phyloP scores from a whole-genome alignment of 495 filamentous ascomycete species.

The Daldinia decipiens region DNA sequence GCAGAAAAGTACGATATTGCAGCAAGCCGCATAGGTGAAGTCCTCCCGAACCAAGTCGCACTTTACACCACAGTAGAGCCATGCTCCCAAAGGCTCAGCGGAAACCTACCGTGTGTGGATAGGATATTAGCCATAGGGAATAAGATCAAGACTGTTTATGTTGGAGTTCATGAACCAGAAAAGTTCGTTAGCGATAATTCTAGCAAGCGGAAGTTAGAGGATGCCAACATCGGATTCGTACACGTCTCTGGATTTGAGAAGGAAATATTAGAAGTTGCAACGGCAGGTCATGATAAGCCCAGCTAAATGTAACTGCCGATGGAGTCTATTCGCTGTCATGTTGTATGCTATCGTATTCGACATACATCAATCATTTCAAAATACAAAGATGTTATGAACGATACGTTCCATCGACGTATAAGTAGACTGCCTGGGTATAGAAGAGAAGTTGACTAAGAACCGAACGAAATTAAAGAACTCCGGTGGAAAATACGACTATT shows the following conservation, averaged over 20 bases:
- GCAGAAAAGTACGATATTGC: conserved; percentile 59
- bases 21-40: conserved; percentile 65
- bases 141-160: conserved; percentile 78
- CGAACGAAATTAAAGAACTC: background rate
- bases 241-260: conserved; percentile 79
- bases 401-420: too few relatives aligned
- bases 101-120: conserved; percentile 84
- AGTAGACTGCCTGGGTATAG: too few relatives aligned
- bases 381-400: background rate
- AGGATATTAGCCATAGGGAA: conserved; percentile 74
- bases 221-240: conserved; percentile 77
- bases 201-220: conserved; percentile 73
- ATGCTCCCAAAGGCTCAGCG: conserved; percentile 81
- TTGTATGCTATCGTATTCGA: background rate
- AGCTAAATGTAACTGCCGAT: background rate
- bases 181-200: conserved; percentile 86
- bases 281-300: conserved; percentile 74
- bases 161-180: conserved; percentile 88
- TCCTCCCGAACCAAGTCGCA: conserved; percentile 65
- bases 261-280: conserved; percentile 83
- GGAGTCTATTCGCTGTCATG: background rate
- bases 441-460: background rate
- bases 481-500: background rate
- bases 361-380: background rate
- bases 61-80: conserved; percentile 97